Conservation (phyloP, 495 filamentous ascomycete genomes). For the Sphaerosporella brunnea region DNA sequence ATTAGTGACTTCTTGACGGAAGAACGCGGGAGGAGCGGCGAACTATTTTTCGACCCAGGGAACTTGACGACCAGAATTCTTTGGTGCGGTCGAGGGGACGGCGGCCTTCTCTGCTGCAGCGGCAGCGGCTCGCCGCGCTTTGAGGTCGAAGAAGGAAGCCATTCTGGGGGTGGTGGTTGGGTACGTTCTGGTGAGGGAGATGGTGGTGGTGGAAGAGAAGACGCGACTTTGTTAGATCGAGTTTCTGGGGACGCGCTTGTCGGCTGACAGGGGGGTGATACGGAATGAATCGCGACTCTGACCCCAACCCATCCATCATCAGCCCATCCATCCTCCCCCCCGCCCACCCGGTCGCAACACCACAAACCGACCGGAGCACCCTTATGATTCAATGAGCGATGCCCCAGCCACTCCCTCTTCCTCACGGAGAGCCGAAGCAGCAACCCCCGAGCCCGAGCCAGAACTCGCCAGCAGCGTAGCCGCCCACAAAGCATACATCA, state of each 20-base stretch:
- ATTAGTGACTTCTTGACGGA: not conserved
- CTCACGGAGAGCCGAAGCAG: too few species aligned
- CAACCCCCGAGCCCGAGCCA: too few species aligned
- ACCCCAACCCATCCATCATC: not conserved
- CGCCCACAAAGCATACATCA: not conserved
- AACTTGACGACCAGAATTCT: slow-evolving; percentile 49
- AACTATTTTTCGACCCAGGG: slow-evolving; percentile 99
- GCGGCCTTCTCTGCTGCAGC: slow-evolving; percentile 38
- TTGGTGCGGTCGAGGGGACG: slow-evolving; percentile 29
- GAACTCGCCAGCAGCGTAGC: too few species aligned
- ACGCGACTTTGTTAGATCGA: too few species aligned
- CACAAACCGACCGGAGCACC: not conserved
- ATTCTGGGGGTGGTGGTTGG: slow-evolving; percentile 27
- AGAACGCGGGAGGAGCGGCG: slow-evolving; percentile 17
- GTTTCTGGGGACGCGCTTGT: not conserved
- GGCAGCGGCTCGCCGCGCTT: slow-evolving; percentile 71
- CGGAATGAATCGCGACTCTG: too few species aligned
- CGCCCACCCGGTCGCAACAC: not conserved
- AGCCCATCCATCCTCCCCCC: not conserved
- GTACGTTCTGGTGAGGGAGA: not conserved
- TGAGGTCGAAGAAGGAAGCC: slow-evolving; percentile 83
- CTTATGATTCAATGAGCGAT: slow-evolving; percentile 28
- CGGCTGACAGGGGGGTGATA: not conserved
- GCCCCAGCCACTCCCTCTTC: slow-evolving; percentile 12
- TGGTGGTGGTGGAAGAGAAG: not conserved